Evolutionary conservation across 2,329 filamentous ascomycete genomes (phyloP), one percentile per base, ranked within the genome.

Genomic region (Conoideocrella luteorostrata): DNA sequence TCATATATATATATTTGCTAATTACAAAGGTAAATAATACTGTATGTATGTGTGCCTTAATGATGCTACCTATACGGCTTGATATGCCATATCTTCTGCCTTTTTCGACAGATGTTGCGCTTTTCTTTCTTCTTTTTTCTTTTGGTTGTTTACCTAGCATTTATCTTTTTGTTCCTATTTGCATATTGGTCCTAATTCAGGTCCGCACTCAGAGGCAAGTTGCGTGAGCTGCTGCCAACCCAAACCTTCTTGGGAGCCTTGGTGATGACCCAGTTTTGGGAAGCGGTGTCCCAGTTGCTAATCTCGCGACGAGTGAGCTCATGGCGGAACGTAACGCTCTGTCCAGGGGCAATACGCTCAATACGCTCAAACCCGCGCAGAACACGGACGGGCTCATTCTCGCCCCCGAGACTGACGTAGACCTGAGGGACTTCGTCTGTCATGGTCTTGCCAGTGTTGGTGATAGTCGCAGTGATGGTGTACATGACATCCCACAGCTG

Each of bases 301-400:
- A 96, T 53, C 58, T 96, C 91, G 45, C 88, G 80, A 30, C 90
- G 77, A 5, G 82, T 89, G 44, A 96, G 65, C 13, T 81, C 75
- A 0, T 78, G 81, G 1, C 63, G 71, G 69, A 93, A 94, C 2
- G 72, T 77, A 4, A 69, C 72, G 41, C 74, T 79, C 62, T 79
- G 62, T n/a, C 87, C 88, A 0, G 87, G 75, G 4, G 76, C 70
- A 50, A 96, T 81, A 39, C 71, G 74, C 49, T 66, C 61, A 46
- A 95, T 64, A 37, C 88, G 79, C 46, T 94, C 86, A 56, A 96
- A 97, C 35, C 83, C 83, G 48, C 91, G 82, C 12, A 97, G 80
- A 3, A 81, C 71, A 21, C 74, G 67, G 3, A 70, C 64, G 3
- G 81, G 77, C 57, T 96, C 86, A 29, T 82, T 74, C 1, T 84